Conservation (phyloP, 208 protist species). For the Trichomonas gallinae region DNA sequence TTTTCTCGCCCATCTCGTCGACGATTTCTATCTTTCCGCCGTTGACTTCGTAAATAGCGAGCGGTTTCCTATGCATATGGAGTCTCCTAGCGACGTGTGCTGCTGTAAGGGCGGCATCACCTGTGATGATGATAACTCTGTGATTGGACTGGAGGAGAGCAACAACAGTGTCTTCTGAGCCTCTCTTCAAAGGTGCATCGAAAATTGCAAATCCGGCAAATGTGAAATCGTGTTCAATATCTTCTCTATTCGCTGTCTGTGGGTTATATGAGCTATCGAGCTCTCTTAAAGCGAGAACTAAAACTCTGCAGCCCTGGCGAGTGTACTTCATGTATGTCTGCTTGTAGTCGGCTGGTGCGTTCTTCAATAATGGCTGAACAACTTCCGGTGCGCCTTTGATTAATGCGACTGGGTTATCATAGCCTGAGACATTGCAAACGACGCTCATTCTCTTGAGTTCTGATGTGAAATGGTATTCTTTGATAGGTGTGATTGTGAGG, state of each 20-base stretch:
- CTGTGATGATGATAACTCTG: slow-evolving; percentile 32
- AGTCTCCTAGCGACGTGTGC: slow-evolving; percentile 20
- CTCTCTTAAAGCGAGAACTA: slow-evolving; percentile 17
- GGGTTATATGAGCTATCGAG: not conserved
- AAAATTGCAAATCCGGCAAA: slow-evolving; percentile 37
- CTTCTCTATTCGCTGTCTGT: not conserved
- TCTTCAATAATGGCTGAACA: not conserved
- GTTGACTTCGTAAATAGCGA: not conserved
- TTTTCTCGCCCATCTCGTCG: slow-evolving; percentile 21
- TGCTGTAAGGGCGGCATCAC: slow-evolving; percentile 34
- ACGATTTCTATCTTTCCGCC: not conserved
- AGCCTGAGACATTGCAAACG: not conserved
- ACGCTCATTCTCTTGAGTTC: slow-evolving; percentile 22
- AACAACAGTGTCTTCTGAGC: not conserved
- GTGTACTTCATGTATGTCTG: slow-evolving; percentile 23
- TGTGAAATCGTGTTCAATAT: slow-evolving; percentile 17
- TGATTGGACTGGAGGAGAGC: not conserved
- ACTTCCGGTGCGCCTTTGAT: slow-evolving; percentile 34
- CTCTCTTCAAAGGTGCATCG: slow-evolving; percentile 14
- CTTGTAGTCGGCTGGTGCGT: slow-evolving; percentile 24
- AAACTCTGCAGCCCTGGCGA: slow-evolving; percentile 25
- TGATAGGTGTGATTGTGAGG: not conserved
- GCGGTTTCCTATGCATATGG: not conserved
- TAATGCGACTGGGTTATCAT: not conserved
- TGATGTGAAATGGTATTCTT: not conserved